Percentiles rank a stretch among this genome's conserved stretches.
phyloP scores from a whole-genome alignment of 345 rosid species.

The Pugionium cornutum region DNA sequence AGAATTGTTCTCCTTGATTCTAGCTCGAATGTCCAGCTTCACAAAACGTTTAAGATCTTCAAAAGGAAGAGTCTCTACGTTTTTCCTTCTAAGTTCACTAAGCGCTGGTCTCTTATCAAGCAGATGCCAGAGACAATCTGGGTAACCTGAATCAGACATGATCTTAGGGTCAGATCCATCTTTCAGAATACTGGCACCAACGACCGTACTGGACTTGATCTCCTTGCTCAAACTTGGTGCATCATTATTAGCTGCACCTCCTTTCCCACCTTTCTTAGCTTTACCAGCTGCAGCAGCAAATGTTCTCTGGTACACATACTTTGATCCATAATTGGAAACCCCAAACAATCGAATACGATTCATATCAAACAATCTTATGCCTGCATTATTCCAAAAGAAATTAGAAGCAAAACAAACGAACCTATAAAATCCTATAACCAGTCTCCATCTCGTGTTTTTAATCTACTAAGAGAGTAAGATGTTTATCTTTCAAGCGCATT shows the following conservation, averaged over 20 bases:
- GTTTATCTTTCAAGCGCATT: too few relatives aligned
- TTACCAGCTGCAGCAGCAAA: slow-evolving; percentile 67
- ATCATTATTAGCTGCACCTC: slow-evolving; percentile 62
- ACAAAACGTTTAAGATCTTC: slow-evolving; percentile 81
- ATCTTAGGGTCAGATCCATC: slow-evolving; percentile 88
- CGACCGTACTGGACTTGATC: slow-evolving; percentile 75
- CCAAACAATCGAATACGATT: slow-evolving; percentile 41
- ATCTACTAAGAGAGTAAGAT: too few relatives aligned
- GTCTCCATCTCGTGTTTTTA: too few relatives aligned
- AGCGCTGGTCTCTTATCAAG: slow-evolving; percentile 72
- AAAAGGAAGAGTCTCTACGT: slow-evolving; percentile 65
- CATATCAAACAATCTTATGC: slow-evolving; percentile 30
- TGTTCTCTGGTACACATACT: slow-evolving; percentile 47
- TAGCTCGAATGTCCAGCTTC: slow-evolving; percentile 83
- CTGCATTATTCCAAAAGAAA: background rate
- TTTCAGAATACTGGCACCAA: slow-evolving; percentile 85
- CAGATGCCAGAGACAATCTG: slow-evolving; percentile 84
- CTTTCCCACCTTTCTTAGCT: slow-evolving; percentile 72
- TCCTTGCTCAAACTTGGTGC: slow-evolving; percentile 81
- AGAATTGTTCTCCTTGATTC: slow-evolving; percentile 83
- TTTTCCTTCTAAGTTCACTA: slow-evolving; percentile 69
- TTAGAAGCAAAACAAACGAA: background rate
- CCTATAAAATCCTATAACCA: background rate
- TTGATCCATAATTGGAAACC: slow-evolving; percentile 24
- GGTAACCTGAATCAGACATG: slow-evolving; percentile 71